phyloP scores from a whole-genome alignment of 106 monocot species.

The Triglochin maritima region DNA sequence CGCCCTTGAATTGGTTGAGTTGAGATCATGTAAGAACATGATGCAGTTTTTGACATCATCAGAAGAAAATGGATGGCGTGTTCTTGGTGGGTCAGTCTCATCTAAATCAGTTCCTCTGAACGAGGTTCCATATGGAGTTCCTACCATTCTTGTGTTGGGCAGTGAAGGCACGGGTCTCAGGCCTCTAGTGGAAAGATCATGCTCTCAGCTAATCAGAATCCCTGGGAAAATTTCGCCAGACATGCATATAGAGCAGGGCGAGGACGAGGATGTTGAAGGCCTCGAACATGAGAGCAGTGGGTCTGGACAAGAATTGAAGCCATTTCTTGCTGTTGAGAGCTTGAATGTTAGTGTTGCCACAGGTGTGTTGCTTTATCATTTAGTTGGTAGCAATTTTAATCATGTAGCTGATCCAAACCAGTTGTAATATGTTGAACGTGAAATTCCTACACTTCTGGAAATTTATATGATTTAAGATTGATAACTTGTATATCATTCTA shows the following conservation, averaged over 20 bases:
- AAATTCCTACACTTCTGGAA: too few species aligned
- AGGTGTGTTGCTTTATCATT: conserved; percentile 86
- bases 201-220: conserved; percentile 66
- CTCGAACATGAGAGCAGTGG: conserved; percentile 1
- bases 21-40: conserved; percentile 88
- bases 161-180: conserved; percentile 88
- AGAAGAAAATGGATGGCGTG: conserved; percentile 72
- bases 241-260: conserved; percentile 6
- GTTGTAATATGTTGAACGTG: neutral
- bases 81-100: conserved; percentile 79
- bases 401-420: neutral
- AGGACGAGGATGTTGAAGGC: conserved; percentile 22
- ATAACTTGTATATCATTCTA: neutral
- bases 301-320: conserved; percentile 28
- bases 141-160: conserved; percentile 84
- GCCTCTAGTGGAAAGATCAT: conserved; percentile 77
- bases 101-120: conserved; percentile 49
- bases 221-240: conserved; percentile 23
- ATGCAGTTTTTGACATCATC: conserved; percentile 82
- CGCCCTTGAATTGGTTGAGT: conserved; percentile 76
- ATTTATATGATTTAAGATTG: neutral
- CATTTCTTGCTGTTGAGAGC: conserved; percentile 89
- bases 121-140: conserved; percentile 40
- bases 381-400: conserved; percentile 26
- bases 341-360: conserved; percentile 97